A percentile compares a stretch with the other conserved stretches of the same genome.
phyloP scores from a whole-genome alignment of 805 yeast genomes.

The Kockiozyma suomiensis region DNA sequence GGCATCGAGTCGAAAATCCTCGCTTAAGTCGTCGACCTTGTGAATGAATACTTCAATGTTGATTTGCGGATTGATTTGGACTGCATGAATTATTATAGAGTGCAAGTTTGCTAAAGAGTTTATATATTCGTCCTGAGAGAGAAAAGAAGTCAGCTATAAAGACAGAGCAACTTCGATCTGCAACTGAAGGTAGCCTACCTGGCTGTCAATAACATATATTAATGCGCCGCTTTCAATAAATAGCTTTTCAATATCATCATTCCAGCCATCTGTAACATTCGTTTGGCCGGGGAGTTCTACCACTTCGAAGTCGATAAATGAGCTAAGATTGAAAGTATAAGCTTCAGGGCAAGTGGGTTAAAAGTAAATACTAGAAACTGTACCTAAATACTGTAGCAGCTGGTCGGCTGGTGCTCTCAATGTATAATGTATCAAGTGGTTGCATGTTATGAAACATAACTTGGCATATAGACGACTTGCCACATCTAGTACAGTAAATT shows the following conservation, averaged over 20 bases:
- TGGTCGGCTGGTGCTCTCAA: constrained; percentile 68
- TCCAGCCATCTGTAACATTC: constrained; percentile 81
- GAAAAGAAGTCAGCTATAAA: constrained; percentile 77
- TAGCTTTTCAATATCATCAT: constrained; percentile 68
- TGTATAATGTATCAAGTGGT: constrained; percentile 86
- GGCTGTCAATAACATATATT: constrained; percentile 88
- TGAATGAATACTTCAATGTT: constrained; percentile 93
- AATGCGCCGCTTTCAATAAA: constrained; percentile 85
- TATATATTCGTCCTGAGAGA: constrained; percentile 82
- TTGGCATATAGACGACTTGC: constrained; percentile 93
- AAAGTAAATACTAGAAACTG: not conserved
- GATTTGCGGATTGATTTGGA: constrained; percentile 77
- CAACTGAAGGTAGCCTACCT: constrained; percentile 6
- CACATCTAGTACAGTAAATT: constrained; percentile 45
- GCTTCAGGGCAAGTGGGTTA: too few species aligned
- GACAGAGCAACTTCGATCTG: constrained; percentile 37
- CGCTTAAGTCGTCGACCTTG: constrained; percentile 92
- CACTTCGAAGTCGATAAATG: constrained; percentile 81
- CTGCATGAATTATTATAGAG: constrained; percentile 84
- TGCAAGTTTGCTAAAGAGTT: constrained; percentile 88
- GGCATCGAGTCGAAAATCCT: constrained; percentile 91
- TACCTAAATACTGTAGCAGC: constrained; percentile 20
- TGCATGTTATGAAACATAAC: constrained; percentile 97
- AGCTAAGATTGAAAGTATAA: constrained; percentile 38
- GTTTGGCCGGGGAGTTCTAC: constrained; percentile 96